A percentile compares a stretch with the other conserved stretches of the same genome.
Conservation (phyloP, 2,329 filamentous ascomycete species). For the Sarocladiaceae sp. region DNA sequence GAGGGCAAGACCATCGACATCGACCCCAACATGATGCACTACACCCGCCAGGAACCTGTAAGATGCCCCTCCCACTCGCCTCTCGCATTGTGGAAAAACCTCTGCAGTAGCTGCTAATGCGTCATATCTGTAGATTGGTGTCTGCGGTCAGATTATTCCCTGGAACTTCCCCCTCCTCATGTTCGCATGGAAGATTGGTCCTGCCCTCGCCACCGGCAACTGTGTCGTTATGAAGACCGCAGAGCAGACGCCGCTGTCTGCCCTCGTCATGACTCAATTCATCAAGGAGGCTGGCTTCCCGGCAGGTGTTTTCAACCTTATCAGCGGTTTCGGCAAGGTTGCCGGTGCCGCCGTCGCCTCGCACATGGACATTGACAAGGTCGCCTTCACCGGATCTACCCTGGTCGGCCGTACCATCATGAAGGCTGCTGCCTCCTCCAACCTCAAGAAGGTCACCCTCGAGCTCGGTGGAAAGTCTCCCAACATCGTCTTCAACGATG, state of each 20-base stretch:
- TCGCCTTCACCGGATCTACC: conserved; percentile 71
- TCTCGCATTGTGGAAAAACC: too few relatives aligned
- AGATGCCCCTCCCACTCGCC: conserved; percentile 18
- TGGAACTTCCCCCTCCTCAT: conserved; percentile 78
- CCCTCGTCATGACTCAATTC: conserved; percentile 53
- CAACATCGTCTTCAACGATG: conserved; percentile 69
- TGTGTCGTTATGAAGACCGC: conserved; percentile 63
- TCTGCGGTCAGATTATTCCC: conserved; percentile 80
- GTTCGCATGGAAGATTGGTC: conserved; percentile 71
- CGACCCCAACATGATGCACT: conserved; percentile 71
- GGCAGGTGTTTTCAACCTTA: conserved; percentile 64
- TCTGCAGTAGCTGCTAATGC: too few relatives aligned
- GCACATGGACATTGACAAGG: conserved; percentile 73
- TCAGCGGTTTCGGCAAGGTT: conserved; percentile 66
- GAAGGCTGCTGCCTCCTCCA: conserved; percentile 66
- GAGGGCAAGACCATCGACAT: conserved; percentile 82
- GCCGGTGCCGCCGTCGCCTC: conserved; percentile 66
- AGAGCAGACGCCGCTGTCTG: conserved; percentile 66
- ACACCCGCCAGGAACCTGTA: conserved; percentile 69
- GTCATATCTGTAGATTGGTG: conserved; percentile 45
- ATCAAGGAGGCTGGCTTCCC: conserved; percentile 71
- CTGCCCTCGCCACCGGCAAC: conserved; percentile 64
- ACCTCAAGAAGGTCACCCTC: conserved; percentile 72
- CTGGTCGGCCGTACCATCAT: conserved; percentile 63
- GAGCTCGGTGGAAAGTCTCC: conserved; percentile 71